Conservation (phyloP, 2,329 filamentous ascomycete genomes). For the Fusarium sp. region DNA sequence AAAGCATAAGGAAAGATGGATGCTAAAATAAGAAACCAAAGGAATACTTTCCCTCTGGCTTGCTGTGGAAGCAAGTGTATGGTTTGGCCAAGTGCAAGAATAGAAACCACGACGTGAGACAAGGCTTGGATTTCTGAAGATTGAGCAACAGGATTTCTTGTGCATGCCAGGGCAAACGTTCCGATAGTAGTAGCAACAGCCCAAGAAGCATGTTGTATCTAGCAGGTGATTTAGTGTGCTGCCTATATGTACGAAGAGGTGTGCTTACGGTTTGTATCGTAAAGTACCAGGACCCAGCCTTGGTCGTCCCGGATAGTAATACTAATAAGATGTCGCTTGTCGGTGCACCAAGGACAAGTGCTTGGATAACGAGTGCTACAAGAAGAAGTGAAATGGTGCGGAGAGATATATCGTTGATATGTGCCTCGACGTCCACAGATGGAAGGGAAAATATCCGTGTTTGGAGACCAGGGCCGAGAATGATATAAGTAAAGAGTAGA, state of each 20-base stretch:
- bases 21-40: conserved; percentile 48
- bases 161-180: conserved; percentile 48
- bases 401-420: conserved; percentile 39
- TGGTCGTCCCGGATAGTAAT: conserved; percentile 42
- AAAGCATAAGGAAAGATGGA: conserved; percentile 46
- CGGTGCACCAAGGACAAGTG: conserved; percentile 38
- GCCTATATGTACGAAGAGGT: fast-evolving
- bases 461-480: conserved; percentile 24
- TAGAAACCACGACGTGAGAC: conserved; percentile 42
- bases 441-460: not conserved
- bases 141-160: conserved; percentile 43
- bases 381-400: conserved; percentile 34
- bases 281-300: conserved; percentile 51
- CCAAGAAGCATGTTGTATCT: conserved; percentile 50
- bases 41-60: conserved; percentile 31
- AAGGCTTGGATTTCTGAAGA: conserved; percentile 42
- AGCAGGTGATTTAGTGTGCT: not conserved
- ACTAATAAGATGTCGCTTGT: conserved; percentile 19
- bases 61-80: conserved; percentile 46
- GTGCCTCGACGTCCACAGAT: conserved; percentile 41
- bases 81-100: conserved; percentile 47
- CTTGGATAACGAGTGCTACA: conserved; percentile 28
- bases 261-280: conserved; percentile 45
- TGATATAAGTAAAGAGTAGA: conserved; percentile 45
- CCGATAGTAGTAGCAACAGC: conserved; percentile 40